phyloP scores from a whole-genome alignment of 257 asterid species.

The Salvia miltiorrhiza region DNA sequence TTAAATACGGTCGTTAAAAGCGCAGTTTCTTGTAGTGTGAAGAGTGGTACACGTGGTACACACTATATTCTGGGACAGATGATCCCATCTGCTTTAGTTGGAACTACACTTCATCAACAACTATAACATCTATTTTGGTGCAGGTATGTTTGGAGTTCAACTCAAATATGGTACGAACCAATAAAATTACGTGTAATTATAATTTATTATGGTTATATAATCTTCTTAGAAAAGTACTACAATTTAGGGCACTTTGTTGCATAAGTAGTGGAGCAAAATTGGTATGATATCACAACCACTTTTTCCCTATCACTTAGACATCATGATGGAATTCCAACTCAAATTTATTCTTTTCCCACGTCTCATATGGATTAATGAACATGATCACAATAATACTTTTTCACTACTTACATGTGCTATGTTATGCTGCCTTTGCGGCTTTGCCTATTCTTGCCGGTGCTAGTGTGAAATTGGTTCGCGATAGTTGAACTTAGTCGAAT shows the following conservation, averaged over 20 bases:
- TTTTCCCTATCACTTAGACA: slow-evolving; percentile 6
- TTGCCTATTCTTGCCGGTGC: neutral
- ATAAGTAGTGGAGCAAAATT: neutral
- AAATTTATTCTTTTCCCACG: slow-evolving; percentile 26
- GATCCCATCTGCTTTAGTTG: too few species aligned
- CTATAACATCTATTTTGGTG: neutral
- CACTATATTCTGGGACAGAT: too few species aligned
- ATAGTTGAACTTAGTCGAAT: neutral
- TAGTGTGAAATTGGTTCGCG: neutral
- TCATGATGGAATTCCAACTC: slow-evolving; percentile 30
- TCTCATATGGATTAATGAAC: neutral
- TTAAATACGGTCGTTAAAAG: too few species aligned
- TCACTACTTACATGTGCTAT: slow-evolving; percentile 17
- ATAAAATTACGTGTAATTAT: neutral
- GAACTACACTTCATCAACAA: neutral
- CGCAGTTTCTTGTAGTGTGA: too few species aligned
- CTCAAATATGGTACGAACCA: neutral
- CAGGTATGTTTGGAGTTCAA: neutral
- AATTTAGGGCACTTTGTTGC: slow-evolving; percentile 12
- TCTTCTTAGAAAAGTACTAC: neutral
- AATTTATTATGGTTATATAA: too few species aligned
- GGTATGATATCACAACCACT: neutral
- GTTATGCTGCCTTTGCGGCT: neutral
- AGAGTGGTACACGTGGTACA: too few species aligned
- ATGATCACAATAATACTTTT: slow-evolving; percentile 6